phyloP scores from a whole-genome alignment of 495 filamentous ascomycete species.

The Lophium mytilinum region DNA sequence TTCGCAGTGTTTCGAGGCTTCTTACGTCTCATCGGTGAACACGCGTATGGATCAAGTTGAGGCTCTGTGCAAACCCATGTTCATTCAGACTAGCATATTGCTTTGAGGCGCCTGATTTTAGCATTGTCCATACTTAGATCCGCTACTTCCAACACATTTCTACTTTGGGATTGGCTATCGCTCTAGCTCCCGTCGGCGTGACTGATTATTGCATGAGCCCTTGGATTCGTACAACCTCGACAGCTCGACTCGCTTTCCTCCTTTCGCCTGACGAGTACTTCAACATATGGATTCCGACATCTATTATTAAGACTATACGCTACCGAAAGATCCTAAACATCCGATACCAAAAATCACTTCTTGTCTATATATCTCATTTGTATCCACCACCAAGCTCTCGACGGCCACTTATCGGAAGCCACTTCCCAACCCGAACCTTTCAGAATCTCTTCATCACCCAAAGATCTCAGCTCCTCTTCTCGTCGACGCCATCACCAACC shows the following conservation, averaged over 20 bases:
- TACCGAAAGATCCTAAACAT: too few relatives aligned
- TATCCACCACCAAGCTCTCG: too few relatives aligned
- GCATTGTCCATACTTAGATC: slow-evolving; percentile 12
- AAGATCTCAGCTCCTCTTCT: background rate
- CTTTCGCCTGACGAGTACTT: too few relatives aligned
- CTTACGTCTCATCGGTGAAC: slow-evolving; percentile 21
- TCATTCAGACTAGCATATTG: slow-evolving; percentile 13
- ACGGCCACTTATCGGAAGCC: too few relatives aligned
- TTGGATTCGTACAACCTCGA: background rate
- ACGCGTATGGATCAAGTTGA: slow-evolving; percentile 19
- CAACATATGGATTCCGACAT: too few relatives aligned
- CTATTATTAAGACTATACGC: too few relatives aligned
- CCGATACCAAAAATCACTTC: too few relatives aligned
- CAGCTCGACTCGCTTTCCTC: too few relatives aligned
- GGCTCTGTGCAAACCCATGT: slow-evolving; percentile 1
- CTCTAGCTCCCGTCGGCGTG: background rate
- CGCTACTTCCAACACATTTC: background rate
- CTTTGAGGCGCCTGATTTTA: slow-evolving; percentile 11
- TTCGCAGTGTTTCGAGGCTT: slow-evolving; percentile 16
- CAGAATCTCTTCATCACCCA: background rate
- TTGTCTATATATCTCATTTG: too few relatives aligned
- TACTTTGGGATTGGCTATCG: background rate
- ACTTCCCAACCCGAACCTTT: too few relatives aligned
- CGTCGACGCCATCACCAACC: too few relatives aligned
- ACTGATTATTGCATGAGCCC: background rate